Evolutionary conservation across 2,329 filamentous ascomycete species (phyloP), one percentile per base, ranked within the genome.

Genomic region (Lachnellula subtilissima): DNA sequence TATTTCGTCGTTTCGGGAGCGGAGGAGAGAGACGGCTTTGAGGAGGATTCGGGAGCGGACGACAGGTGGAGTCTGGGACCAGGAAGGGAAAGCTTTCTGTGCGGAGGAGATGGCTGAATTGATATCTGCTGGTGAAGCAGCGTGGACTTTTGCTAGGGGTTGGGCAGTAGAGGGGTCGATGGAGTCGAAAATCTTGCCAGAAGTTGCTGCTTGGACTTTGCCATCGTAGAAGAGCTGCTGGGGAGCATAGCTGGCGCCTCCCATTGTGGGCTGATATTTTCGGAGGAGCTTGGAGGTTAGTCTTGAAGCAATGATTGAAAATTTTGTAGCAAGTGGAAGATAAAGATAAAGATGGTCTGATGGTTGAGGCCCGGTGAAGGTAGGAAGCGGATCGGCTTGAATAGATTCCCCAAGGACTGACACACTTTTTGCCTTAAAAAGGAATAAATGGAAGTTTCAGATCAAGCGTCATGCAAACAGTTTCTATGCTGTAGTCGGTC

Each of bases 151-250:
- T 61, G 88, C 88, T 50, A 93, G 72, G 5, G 86, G 79, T 60
- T 81, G 76, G 55, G 79, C 83, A 43, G 84, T 91, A 50, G 89
- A 84, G 40, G 91, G 91, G 69, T 94, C 81, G 69, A 93, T 77
- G 32, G 87, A 83, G 60, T 84, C 76, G 74, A 94, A 93, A 48
- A 84, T 84, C 57, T 78, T 77, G 43, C 78, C 74, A 9, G 83
- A 82, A 39, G 76, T 78, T 49, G 83, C 80, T 25, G 78, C 74
- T 67, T 90, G 88, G 46, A 79, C 74, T 69, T 81, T 79, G 71
- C 91, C 91, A 62, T 85, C 81, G 76, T 91, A 90, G 74, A 88
- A 94, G 61, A 91, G 85, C 69, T 88, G 81, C 61, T 83, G 80
- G 45, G 75, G 69, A 48, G 78, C 66, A 64, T 81, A 78, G 69